Evolutionary conservation across 345 rosid species (phyloP).

Genomic region (Citrus cavaleriei): DNA sequence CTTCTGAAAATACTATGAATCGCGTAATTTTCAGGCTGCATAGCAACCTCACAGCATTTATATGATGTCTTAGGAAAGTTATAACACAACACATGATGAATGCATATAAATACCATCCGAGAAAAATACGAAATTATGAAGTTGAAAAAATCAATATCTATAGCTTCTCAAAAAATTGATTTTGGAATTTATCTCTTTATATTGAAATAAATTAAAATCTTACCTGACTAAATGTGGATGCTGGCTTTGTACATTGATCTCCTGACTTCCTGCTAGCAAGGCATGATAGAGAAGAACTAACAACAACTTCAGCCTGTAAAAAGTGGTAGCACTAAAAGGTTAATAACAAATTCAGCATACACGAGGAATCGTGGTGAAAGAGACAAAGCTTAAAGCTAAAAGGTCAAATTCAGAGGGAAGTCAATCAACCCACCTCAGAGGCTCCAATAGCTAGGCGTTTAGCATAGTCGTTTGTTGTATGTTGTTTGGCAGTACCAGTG

Average conservation of each 20-base stretch:
- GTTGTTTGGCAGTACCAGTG: conserved; percentile 84
- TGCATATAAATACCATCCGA: not conserved
- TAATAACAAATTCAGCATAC: not conserved
- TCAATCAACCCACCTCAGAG: conserved; percentile 46
- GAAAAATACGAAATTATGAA: not conserved
- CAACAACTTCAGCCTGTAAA: conserved; percentile 55
- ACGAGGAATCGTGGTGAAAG: not conserved
- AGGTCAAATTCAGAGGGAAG: conserved; percentile 12
- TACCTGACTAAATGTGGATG: conserved; percentile 53
- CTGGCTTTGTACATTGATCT: conserved; percentile 39
- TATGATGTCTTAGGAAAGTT: not conserved
- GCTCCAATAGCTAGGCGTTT: conserved; percentile 70
- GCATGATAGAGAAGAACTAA: conserved; percentile 59
- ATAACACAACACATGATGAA: not conserved
- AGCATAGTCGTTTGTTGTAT: conserved; percentile 70
- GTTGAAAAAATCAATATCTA: not conserved
- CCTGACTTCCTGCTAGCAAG: conserved; percentile 38
- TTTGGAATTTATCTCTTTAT: not conserved
- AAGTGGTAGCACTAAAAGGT: not conserved
- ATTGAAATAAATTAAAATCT: not conserved
- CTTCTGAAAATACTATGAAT: not conserved
- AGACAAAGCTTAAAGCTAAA: not conserved
- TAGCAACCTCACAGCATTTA: not conserved
- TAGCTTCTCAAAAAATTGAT: not conserved
- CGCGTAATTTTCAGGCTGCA: not conserved